Conservation (phyloP, 495 filamentous ascomycete genomes). For the Daldinia vernicosa region DNA sequence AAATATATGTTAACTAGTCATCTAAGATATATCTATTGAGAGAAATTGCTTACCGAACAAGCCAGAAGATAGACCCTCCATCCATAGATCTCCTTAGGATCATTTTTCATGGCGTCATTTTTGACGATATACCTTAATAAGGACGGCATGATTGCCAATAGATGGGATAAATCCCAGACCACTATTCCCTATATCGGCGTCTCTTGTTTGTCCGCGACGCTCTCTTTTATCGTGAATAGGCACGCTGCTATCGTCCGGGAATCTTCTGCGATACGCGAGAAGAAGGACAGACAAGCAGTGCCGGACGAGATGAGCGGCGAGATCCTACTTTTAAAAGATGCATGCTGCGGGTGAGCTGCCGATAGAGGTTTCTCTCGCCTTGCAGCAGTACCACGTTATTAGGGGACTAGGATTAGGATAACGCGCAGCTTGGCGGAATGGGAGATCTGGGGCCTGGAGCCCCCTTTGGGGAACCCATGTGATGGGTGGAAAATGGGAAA, state of each 20-base stretch:
- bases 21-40: not conserved
- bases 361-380: conserved; percentile 32
- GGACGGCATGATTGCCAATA: conserved; percentile 34
- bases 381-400: conserved; percentile 38
- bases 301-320: conserved; percentile 27
- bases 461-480: conserved; percentile 10
- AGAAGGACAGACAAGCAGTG: conserved; percentile 7
- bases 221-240: conserved; percentile 15
- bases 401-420: conserved; percentile 17
- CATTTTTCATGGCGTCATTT: conserved; percentile 80
- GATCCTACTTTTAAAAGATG: conserved; percentile 31
- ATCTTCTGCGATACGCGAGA: conserved; percentile 21
- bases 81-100: conserved; percentile 80
- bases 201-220: not conserved
- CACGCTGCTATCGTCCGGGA: conserved; percentile 8
- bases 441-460: conserved; percentile 22
- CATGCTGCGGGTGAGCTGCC: conserved; percentile 32
- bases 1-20: conserved; percentile 23
- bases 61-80: conserved; percentile 77
- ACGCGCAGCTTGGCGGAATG: conserved; percentile 13
- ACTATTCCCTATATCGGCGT: conserved; percentile 9
- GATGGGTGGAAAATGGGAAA: conserved; percentile 37
- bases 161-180: conserved; percentile 27
- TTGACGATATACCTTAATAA: conserved; percentile 72
- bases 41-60: conserved; percentile 63